A percentile compares a stretch with the other conserved stretches of the same genome.
Conservation (phyloP, 2,329 filamentous ascomycete species). For the Fusarium marasasianum region DNA sequence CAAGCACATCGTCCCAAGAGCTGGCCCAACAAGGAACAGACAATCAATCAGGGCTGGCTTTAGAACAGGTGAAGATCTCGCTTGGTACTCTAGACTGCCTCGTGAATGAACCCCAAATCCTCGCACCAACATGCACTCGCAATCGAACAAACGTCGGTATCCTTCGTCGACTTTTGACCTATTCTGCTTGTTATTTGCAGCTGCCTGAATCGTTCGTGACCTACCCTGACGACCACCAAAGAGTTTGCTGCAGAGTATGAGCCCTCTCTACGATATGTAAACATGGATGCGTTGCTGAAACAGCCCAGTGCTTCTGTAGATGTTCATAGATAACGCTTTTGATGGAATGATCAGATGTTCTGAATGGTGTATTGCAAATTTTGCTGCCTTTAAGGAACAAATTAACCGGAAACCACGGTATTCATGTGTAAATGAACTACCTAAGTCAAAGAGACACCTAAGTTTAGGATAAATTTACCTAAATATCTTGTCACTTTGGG, state of each 20-base stretch:
- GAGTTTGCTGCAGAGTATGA: not conserved
- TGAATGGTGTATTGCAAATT: not conserved
- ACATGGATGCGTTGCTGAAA: no score
- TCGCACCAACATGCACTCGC: not conserved
- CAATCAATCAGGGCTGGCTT: no score
- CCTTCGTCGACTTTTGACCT: not conserved
- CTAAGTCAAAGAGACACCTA: no score
- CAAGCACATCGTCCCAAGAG: not conserved
- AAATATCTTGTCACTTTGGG: not conserved
- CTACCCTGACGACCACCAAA: not conserved
- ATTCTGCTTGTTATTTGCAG: not conserved
- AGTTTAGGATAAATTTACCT: not conserved
- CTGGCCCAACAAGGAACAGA: not conserved
- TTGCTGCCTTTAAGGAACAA: accelerated
- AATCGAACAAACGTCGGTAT: not conserved
- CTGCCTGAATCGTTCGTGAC: not conserved
- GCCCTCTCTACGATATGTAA: not conserved
- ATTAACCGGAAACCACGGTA: not conserved
- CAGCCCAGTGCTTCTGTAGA: not conserved
- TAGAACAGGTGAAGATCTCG: not conserved
- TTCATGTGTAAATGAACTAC: not conserved
- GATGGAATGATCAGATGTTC: not conserved
- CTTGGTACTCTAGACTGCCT: not conserved
- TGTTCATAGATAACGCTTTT: not conserved
- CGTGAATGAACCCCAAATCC: no score